phyloP scores from a whole-genome alignment of 176 grass and related monocot species.

The Aechmea fasciata region DNA sequence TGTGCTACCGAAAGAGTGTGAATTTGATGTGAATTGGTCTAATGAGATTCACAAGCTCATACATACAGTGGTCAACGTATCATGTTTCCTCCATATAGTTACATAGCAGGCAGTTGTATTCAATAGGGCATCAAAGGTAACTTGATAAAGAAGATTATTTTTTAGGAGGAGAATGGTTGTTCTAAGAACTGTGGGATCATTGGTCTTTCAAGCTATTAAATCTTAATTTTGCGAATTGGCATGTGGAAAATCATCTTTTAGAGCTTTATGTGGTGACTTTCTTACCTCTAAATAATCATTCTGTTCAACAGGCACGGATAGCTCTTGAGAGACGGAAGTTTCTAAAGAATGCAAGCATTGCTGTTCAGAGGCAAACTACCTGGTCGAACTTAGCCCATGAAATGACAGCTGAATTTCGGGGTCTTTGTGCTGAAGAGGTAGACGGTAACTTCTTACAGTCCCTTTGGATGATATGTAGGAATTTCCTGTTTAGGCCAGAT shows the following conservation, averaged over 20 bases:
- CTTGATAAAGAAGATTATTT: too few relatives aligned
- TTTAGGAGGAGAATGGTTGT: too few relatives aligned
- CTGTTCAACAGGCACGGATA: conserved; percentile 73
- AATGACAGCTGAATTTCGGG: conserved; percentile 98
- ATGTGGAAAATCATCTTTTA: background rate
- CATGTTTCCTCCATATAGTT: too few relatives aligned
- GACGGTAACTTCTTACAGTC: conserved; percentile 19
- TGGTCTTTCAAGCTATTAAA: too few relatives aligned
- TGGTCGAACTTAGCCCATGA: conserved; percentile 99
- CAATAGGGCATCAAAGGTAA: too few relatives aligned
- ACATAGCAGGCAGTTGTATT: too few relatives aligned
- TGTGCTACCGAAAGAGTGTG: too few relatives aligned
- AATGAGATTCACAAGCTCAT: too few relatives aligned
- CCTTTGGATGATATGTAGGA: conserved; percentile 20
- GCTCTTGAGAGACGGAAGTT: conserved; percentile 94
- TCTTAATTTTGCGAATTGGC: background rate
- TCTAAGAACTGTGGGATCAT: too few relatives aligned
- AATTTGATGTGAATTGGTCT: too few relatives aligned
- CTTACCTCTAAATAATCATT: background rate
- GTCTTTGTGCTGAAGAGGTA: conserved; percentile 99
- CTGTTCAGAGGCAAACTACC: conserved; percentile 76
- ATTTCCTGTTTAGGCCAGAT: background rate
- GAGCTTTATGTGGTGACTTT: background rate
- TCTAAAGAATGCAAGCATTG: conserved; percentile 87
- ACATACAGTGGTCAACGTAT: too few relatives aligned